Base-by-base conservation (phyloP, 1,284 basidiomycete species). In the Schizophyllum amplum region DNA sequence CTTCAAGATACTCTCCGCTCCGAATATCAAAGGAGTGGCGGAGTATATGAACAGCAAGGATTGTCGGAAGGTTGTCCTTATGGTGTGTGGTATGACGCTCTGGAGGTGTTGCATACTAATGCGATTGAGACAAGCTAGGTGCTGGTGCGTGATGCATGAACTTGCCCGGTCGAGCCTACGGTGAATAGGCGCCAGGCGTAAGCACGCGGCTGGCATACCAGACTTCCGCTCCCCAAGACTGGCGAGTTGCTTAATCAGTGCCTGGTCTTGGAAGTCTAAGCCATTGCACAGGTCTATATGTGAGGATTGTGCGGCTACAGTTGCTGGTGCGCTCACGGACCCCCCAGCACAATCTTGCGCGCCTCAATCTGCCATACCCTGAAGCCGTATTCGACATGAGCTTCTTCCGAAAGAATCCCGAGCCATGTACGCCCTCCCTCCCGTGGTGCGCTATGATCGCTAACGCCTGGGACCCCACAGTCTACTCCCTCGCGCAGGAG, bases 401-500 rank as follows among this genome's bases (percentile, higher is more conserved):
- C 55, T 92, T 83, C 72, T 92, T 92, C 72, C 75, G 80, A 58
- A 69, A 71, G 48, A 87, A 90, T 61, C 89, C 90, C 11, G 70
- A 79, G 13, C 87, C 89, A 22, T 91, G 88, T 90, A 66, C 58
- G 84, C 55, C n/a, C 22, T 54, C 11, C 13, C 22, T 6, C 26
- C 59, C 46, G 55, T 33, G 26, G 55, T 27, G 52, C 13, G 23
- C 21, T 25, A 17, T 24, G 55, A n/a, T 48, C n/a, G 15, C 59
- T 17, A 52, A 24, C 26, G 22, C 24, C 47, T 47, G 4, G 51
- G 48, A 24, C 55, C 1, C 22, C 21, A 13, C 68, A 84, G 92
- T 94, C 68, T 94, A 93, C 69, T 87, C 85, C 0, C 82, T 95
- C 47, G 92, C 92, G 0, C 86, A 90, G 60, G 96, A 98, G 65